Evolutionary conservation across 805 yeast genomes (phyloP).

Genomic region (Pichia cabralensis): DNA sequence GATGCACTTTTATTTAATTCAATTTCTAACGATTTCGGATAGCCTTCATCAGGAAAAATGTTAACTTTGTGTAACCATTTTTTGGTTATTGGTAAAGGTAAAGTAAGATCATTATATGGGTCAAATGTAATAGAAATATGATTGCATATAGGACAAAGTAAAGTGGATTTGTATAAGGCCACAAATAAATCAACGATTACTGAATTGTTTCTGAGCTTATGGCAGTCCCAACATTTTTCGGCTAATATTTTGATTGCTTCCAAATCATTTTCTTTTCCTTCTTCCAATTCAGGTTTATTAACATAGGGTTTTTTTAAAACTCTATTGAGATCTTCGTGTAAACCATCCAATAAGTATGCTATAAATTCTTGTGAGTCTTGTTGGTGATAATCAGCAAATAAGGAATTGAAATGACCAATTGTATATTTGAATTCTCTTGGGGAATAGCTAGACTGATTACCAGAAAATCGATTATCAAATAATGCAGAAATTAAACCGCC

Average conservation of each 20-base stretch:
- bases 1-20: slow-evolving; percentile 61
- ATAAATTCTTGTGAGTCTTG: slow-evolving; percentile 93
- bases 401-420: slow-evolving; percentile 67
- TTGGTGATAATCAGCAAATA: slow-evolving; percentile 75
- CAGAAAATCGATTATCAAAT: slow-evolving; percentile 28
- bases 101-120: slow-evolving; percentile 82
- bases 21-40: slow-evolving; percentile 49
- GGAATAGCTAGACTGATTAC: slow-evolving; percentile 26
- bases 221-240: slow-evolving; percentile 67
- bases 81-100: slow-evolving; percentile 74
- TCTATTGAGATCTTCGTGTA: slow-evolving; percentile 88
- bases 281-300: slow-evolving; percentile 75
- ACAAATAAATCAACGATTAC: slow-evolving; percentile 77
- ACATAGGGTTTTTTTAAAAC: slow-evolving; percentile 74
- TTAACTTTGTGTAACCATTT: slow-evolving; percentile 61
- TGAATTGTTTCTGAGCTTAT: slow-evolving; percentile 74
- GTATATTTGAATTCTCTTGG: slow-evolving; percentile 75
- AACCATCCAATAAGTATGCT: slow-evolving; percentile 76
- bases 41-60: slow-evolving; percentile 49
- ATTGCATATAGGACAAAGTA: slow-evolving; percentile 77
- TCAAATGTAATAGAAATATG: slow-evolving; percentile 84
- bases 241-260: slow-evolving; percentile 56
- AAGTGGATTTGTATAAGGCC: slow-evolving; percentile 83
- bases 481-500: slow-evolving; percentile 55
- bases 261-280: slow-evolving; percentile 45